Percentiles rank a stretch among this genome's conserved stretches.
Evolutionary conservation across 2,329 filamentous ascomycete genomes (phyloP).

Genomic region (Fusarium nygamai): DNA sequence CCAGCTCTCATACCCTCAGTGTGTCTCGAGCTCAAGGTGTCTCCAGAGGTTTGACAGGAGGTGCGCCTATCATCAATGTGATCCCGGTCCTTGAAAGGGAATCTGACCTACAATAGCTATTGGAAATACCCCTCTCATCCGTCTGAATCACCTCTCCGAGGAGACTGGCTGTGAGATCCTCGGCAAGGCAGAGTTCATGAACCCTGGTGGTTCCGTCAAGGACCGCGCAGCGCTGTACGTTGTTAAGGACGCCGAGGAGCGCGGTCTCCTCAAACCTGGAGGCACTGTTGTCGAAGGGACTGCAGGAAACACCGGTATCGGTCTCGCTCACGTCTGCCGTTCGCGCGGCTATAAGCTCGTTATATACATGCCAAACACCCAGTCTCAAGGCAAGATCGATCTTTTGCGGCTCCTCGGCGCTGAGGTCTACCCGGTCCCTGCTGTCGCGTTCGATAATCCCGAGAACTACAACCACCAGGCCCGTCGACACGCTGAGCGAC

Average conservation of each 20-base stretch:
- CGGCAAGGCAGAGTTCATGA: conserved; percentile 98
- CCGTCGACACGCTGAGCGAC: conserved; percentile 82
- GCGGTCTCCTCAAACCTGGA: conserved; percentile 81
- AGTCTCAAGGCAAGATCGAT: conserved; percentile 98
- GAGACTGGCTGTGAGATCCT: conserved; percentile 94
- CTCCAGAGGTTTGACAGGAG: conserved; percentile 81
- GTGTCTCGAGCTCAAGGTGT: conserved; percentile 84
- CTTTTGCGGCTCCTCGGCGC: conserved; percentile 89
- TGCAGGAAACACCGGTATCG: conserved; percentile 97
- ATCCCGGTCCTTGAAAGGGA: background rate
- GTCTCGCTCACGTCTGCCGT: conserved; percentile 94
- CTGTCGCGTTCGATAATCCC: conserved; percentile 93
- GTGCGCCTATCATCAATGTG: conserved; percentile 58
- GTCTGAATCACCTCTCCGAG: conserved; percentile 85
- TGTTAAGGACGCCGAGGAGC: conserved; percentile 91
- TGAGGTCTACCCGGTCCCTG: conserved; percentile 95
- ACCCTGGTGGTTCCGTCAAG: conserved; percentile 95
- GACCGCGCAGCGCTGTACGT: conserved; percentile 96
- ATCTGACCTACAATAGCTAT: conserved; percentile 70
- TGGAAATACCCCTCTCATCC: conserved; percentile 95
- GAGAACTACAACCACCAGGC: conserved; percentile 99
- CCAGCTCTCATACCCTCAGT: conserved; percentile 70
- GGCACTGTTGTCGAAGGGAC: conserved; percentile 98
- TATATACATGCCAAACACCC: conserved; percentile 99
- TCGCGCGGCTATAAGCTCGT: conserved; percentile 92